Base-by-base conservation (phyloP, 2,329 filamentous ascomycete genomes). In the Aspergillus sp. region DNA sequence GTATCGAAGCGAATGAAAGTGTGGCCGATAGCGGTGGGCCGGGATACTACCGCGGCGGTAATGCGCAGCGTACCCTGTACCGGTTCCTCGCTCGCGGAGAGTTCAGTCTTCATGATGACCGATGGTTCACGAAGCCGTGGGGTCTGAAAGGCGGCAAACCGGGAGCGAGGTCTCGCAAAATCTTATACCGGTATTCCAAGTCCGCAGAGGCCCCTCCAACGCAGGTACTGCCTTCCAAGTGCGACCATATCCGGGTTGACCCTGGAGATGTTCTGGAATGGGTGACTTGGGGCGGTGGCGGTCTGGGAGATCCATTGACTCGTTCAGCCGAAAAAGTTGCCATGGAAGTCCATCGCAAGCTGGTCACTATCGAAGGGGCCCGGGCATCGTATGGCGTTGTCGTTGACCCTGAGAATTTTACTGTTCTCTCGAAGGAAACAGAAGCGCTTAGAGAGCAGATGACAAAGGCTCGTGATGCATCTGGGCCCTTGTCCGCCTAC, bases 101-200 rank as follows among this genome's bases (percentile, higher is more conserved):
- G 45, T 72, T 79, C 57, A 76, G 70, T 52, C 68, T 79, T 4
- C 76, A 80, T 47, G 76, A 80, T 53, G 77, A 79, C 49, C 58
- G 76, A 6, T 79, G 76, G 76, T 70, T 79, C 57, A 76, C 76
- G 2, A 77, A 78, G 58, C 75, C 77, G 3, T 80, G 76, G 76
- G 77, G 76, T 5, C 70, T 79, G 6, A 73, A 76, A 19, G 75
- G 77, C 1, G 76, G 77, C 1, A 70, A 71, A 52, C 77, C 78
- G 0, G 78, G 77, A 1, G 62, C 64, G 5, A 61, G 75, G 5
- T 77, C 73, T 4, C 66, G 66, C 21, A 80, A 80, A 59, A 56
- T 71, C 3, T 54, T 80, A 0, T 78, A 74, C 47, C 63, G 68
- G 11, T 74, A 75, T 49, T 76, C 73, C 19, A 59, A 62, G 40